Evolutionary conservation across 2,329 filamentous ascomycete species (phyloP), one percentile per base, ranked within the genome.

Genomic region (Aureobasidium namibiae): DNA sequence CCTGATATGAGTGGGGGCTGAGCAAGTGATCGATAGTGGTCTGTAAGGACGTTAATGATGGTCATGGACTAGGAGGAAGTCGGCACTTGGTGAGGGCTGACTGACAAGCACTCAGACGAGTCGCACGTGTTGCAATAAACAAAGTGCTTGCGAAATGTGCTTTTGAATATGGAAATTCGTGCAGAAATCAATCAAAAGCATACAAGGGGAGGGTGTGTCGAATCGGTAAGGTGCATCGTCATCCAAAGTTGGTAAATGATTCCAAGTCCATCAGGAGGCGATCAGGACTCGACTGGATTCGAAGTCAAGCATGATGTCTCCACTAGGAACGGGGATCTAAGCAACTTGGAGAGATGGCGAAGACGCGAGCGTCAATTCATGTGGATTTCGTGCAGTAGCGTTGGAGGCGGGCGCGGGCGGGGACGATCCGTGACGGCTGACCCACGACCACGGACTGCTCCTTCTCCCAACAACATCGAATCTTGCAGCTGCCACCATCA

Each of bases 331-430:
- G 50, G n/a, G 24, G 38, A 42, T 33, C 38, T 26, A 36, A 45
- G 29, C 26, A 45, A 18, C 23, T 56, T 56, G 52, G 36, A 36
- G 26, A 56, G 13, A 54, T 54, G 50, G 50, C 50, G 36, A 31
- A 26, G 33, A 42, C 50, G 33, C 23, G 29, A 39, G 49, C 33
- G 11, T 39, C 21, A 23, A 52, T 33, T 39, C 38, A 52, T 34
- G 34, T 39, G 48, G 46, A 54, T 54, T 54, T 54, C 50, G 50
- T 54, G 50, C 50, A 54, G 36, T 54, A 54, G 50, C 50, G 50
- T 21, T 31, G 36, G 11, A 42, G 24, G 24, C 38, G 34, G 36
- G 24, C 26, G 36, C 50, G 50, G 50, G 38, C 50, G 50, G 50
- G 50, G 31, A 11, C 26, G 38, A 42, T 42, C 50, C 50, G 50